Evolutionary conservation across 306 rosid species (phyloP), one percentile per base, ranked within the genome.

Genomic region (Oemleria cerasiformis): DNA sequence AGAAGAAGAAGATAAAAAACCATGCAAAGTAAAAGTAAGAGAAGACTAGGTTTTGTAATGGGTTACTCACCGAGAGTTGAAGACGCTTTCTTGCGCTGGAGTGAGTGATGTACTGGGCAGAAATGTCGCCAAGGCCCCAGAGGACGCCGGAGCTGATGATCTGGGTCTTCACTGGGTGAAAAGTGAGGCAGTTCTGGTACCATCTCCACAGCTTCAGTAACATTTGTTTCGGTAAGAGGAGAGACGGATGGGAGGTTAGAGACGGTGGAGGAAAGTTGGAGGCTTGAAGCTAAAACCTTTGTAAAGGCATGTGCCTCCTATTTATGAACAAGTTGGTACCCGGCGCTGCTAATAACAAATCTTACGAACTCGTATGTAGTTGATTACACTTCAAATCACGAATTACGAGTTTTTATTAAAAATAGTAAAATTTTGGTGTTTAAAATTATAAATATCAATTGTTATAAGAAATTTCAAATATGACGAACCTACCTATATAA

Each of bases 101-200:
- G 70, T 89, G 87, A 63, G 93, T 92, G 47, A 89, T 77, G 85
- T 81, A 88, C 65, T 92, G 96, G 76, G 97, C 96, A 44, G 92
- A 64, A 59, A 86, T 72, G 72, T 92, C 96, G 36, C 97, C 96
- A 15, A 76, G 71, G 21, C 85, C 97, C 97, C 97, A 92, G 10
- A 92, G 86, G 23, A 81, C 36, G 47, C 84, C 83, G 21, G 97
- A 92, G 79, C 90, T 92, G 55, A 81, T 77, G 73, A 83, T 85
- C 60, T 92, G 96, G 62, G 97, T 89, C 83, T 86, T 86, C 39
- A 92, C 84, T 2, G 97, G 97, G 61, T 89, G 90, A 56, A 82
- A 50, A 11, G 93, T 64, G 7, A 92, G 92, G 30, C 88, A 81
- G 39, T 75, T 83, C 73, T 85, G 89, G 75, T 92, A 92, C 97